A percentile compares a stretch with the other conserved stretches of the same genome.
These are phyloP conservation scores for Zelopaecilomyces penicillatus DNA, from an alignment of 2,329 filamentous ascomycete genomes.

Conservation along the genomic window DNA sequence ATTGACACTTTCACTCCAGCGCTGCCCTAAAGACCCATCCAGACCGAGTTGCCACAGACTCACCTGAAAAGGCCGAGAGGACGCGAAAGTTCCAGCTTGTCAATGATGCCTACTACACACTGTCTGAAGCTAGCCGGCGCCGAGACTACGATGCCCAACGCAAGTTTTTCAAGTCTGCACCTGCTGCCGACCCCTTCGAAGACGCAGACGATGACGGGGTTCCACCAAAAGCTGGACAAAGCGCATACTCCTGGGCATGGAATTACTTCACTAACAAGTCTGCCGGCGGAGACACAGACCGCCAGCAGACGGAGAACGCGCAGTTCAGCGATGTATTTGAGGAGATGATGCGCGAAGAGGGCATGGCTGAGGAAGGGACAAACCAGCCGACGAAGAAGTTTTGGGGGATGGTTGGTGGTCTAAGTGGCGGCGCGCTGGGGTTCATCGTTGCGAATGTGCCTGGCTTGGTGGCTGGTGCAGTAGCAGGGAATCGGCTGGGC, in stretches of 20 bases:
- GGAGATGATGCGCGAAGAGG: constrained; percentile 81
- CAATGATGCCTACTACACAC: constrained; percentile 87
- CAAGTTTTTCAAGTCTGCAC: constrained; percentile 21
- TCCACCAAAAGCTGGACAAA: constrained; percentile 33
- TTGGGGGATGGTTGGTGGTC: constrained; percentile 77
- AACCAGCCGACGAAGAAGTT: constrained; percentile 61
- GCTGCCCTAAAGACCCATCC: constrained; percentile 89
- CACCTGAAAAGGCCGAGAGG: constrained; percentile 70
- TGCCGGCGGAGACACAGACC: constrained; percentile 20
- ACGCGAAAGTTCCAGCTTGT: constrained; percentile 87
- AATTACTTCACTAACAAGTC: constrained; percentile 43
- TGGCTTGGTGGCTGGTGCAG: constrained; percentile 78
- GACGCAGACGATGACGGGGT: constrained; percentile 32
- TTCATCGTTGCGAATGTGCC: constrained; percentile 94
- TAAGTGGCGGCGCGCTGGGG: constrained; percentile 82
- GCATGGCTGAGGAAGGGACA: constrained; percentile 64
- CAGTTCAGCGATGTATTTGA: constrained; percentile 88
- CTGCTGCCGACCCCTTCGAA: constrained; percentile 35
- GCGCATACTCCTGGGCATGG: constrained; percentile 71
- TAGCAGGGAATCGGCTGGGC: constrained; percentile 87
- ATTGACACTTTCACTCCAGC: constrained; percentile 32
- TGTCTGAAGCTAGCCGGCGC: constrained; percentile 70
- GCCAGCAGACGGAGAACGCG: constrained; percentile 54
- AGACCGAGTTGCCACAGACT: constrained; percentile 76
- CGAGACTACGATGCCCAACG: constrained; percentile 73